phyloP scores from a whole-genome alignment of 2,329 filamentous ascomycete species.

The Ceratocystis alfenasii region DNA sequence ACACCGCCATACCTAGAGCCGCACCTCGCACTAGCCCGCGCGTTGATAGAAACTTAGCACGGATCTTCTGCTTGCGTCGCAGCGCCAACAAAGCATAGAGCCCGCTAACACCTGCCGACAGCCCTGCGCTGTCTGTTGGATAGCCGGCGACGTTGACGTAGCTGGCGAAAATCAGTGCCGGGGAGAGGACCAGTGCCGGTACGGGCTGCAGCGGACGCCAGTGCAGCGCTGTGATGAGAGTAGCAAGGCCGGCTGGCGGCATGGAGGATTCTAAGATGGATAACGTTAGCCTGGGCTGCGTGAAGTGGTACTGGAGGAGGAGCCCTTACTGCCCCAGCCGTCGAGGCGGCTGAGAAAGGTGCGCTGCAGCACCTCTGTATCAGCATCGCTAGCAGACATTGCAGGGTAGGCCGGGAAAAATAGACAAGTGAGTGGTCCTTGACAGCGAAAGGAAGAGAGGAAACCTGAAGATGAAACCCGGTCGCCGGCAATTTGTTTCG shows the following conservation, averaged over 20 bases:
- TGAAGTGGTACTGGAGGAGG: conserved; percentile 10
- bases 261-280: conserved; percentile 38
- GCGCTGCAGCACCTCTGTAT: conserved; percentile 14
- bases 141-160: conserved; percentile 50
- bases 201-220: conserved; percentile 43
- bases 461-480: background rate
- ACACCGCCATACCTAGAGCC: conserved; percentile 39
- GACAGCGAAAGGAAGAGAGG: background rate
- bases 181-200: conserved; percentile 36
- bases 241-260: conserved; percentile 44
- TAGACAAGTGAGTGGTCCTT: too few species aligned
- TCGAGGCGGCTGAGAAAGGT: conserved; percentile 30
- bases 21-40: conserved; percentile 40
- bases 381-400: conserved; percentile 11
- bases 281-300: background rate
- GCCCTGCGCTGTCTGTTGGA: conserved; percentile 44
- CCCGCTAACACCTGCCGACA: conserved; percentile 45
- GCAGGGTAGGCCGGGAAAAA: background rate
- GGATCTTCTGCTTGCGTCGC: conserved; percentile 35
- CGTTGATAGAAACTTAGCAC: conserved; percentile 34
- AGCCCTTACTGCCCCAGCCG: conserved; percentile 39
- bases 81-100: conserved; percentile 46
- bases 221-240: conserved; percentile 45
- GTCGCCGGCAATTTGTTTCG: background rate
- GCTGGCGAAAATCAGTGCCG: conserved; percentile 43